Percentiles rank a stretch among this genome's conserved stretches.
phyloP scores from a whole-genome alignment of 1,139 yeast species.

The Nematodospora anomalae region DNA sequence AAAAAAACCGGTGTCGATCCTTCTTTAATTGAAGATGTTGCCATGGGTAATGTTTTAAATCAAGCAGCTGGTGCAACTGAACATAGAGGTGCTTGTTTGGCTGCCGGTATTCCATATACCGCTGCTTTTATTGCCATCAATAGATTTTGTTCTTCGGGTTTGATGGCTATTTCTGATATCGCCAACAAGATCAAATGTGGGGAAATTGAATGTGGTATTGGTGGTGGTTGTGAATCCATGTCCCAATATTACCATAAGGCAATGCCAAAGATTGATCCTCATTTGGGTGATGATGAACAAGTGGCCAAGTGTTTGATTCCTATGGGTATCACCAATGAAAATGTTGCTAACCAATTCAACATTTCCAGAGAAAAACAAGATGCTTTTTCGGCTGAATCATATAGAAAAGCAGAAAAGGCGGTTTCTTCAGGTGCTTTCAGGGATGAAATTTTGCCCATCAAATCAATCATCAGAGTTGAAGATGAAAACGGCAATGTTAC shows the following conservation, averaged over 20 bases:
- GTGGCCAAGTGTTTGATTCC: constrained; percentile 45
- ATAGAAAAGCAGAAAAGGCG: constrained; percentile 77
- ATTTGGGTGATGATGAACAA: constrained; percentile 28
- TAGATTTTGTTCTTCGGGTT: constrained; percentile 93
- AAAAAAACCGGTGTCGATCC: constrained; percentile 64
- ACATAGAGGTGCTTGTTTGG: constrained; percentile 73
- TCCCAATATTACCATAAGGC: constrained; percentile 75
- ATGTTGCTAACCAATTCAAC: constrained; percentile 48
- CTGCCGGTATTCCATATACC: constrained; percentile 51
- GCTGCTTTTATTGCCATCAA: constrained; percentile 81
- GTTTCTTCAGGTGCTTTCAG: constrained; percentile 69
- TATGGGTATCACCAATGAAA: constrained; percentile 74
- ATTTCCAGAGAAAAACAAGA: constrained; percentile 78
- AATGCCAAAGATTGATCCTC: constrained; percentile 60
- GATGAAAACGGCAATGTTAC: constrained; percentile 48
- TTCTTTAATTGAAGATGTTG: constrained; percentile 71
- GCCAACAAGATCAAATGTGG: constrained; percentile 87
- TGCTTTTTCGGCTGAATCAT: constrained; percentile 83
- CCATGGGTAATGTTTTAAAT: constrained; percentile 86
- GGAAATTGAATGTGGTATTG: constrained; percentile 88
- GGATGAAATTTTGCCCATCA: constrained; percentile 84
- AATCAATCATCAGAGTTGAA: constrained; percentile 50
- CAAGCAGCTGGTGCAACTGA: constrained; percentile 91
- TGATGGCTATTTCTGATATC: constrained; percentile 85
- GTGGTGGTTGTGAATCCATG: constrained; percentile 94